Evolutionary conservation across 2,329 filamentous ascomycete genomes (phyloP).

Genomic region (Ophiocordyceps sinensis): DNA sequence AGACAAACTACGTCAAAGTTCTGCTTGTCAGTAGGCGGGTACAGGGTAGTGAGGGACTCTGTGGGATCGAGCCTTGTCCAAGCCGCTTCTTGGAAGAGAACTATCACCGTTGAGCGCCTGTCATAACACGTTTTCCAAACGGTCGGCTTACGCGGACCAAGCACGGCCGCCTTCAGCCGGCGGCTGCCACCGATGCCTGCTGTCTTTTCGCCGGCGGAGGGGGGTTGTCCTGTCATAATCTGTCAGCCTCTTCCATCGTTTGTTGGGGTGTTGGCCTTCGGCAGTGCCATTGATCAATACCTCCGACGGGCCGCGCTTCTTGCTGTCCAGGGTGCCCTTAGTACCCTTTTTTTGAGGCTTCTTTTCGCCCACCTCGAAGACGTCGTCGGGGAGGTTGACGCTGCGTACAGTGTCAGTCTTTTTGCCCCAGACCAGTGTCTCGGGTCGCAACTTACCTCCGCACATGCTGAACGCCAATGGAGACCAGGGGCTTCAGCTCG

Average conservation of each 20-base stretch:
- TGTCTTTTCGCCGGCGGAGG: constrained; percentile 25
- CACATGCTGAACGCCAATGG: constrained; percentile 67
- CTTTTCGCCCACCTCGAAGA: constrained; percentile 69
- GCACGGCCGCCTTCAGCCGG: constrained; percentile 11
- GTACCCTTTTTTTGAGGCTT: constrained; percentile 47
- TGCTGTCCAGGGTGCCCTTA: constrained; percentile 24
- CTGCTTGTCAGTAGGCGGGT: constrained; percentile 9
- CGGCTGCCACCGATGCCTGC: constrained; percentile 25
- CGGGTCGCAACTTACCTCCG: constrained; percentile 52
- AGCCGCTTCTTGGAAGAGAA: constrained; percentile 3
- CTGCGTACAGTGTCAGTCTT: constrained; percentile 29
- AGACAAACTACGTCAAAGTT: constrained; percentile 5
- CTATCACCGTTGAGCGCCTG: neutral
- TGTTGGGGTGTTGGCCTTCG: neutral
- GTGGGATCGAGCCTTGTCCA: constrained; percentile 7
- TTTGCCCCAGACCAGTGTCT: neutral
- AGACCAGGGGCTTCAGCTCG: constrained; percentile 45
- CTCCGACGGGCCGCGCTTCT: constrained; percentile 35
- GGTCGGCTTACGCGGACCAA: neutral
- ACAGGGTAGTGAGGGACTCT: constrained; percentile 3
- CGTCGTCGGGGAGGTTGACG: constrained; percentile 75
- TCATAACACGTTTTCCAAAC: constrained; percentile 4
- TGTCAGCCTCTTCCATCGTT: constrained; percentile 11
- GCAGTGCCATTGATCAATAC: constrained; percentile 15
- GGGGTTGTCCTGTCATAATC: constrained; percentile 16